Percentiles rank a stretch among this genome's conserved stretches.
phyloP scores from a whole-genome alignment of 2,329 filamentous ascomycete species.

The Mollisiaceae sp. region DNA sequence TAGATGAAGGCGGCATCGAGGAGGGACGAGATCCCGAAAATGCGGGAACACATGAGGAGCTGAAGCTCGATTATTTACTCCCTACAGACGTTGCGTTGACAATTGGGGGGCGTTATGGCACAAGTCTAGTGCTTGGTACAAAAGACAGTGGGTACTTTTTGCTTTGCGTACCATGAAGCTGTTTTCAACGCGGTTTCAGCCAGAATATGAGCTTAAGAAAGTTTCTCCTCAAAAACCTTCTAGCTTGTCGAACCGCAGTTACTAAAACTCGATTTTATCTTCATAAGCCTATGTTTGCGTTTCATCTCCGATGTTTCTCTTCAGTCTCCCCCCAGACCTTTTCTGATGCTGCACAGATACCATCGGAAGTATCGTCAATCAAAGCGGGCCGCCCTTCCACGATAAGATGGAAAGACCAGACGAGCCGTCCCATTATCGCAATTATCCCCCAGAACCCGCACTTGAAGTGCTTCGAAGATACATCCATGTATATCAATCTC shows the following conservation, averaged over 20 bases:
- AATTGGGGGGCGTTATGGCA: neutral
- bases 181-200: neutral
- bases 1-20: neutral
- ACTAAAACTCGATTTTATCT: neutral
- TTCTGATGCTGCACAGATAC: neutral
- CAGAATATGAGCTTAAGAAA: neutral
- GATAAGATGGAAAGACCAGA: neutral
- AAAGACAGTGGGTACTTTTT: constrained; percentile 2
- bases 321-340: neutral
- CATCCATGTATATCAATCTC: neutral
- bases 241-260: neutral
- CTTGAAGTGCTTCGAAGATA: constrained; percentile 3
- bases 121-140: neutral
- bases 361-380: neutral
- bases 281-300: neutral
- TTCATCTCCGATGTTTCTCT: neutral
- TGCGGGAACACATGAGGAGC: neutral
- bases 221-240: neutral
- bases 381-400: neutral
- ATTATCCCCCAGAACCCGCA: neutral
- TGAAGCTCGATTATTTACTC: neutral
- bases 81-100: neutral
- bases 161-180: neutral
- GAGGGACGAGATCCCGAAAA: constrained; percentile 4
- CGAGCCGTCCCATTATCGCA: neutral